Base-by-base conservation (phyloP, 164 flowering plant genomes). In the Umbellularia californica region DNA sequence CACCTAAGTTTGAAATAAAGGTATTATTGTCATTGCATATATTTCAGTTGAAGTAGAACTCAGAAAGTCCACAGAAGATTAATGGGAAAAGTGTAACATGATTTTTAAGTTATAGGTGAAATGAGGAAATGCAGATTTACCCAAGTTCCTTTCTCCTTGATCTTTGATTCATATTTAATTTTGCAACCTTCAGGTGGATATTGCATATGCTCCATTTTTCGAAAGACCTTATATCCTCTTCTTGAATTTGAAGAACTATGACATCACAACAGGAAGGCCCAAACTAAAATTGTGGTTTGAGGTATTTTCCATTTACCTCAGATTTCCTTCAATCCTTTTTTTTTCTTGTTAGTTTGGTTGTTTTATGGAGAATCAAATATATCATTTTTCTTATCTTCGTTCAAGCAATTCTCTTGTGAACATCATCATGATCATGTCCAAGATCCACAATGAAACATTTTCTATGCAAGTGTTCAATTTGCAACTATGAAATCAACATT, bases 171-270 rank as follows among this genome's bases (percentile, higher is more conserved):
- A 52, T 52, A 30, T 5, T 41, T 52, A 22, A 23, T 19, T 70
- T 13, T 50, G 30, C 22, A 23, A 70, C 17, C 24, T 55, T 71
- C 86, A 93, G 98, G 98, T 88, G 77, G 97, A 93, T 72, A 90
- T 93, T 71, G 92, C 94, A 58, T 92, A 90, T 84, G 90, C 85
- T 78, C 98, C 98, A 64, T 91, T 89, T 72, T 75, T 88, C 47
- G 95, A 90, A 82, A 93, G 97, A 84, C 88, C 50, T 74, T 84
- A 82, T 41, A 82, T 87, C 17, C 81, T 83, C 70, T 75, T 89
- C 63, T 75, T 82, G 72, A 92, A 91, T 11, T 83, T 88, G 22
- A 89, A 81, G 82, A 84, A 88, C 14, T 86, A 84, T 75, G 91
- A 93, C 73, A 79, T 89, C 65, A 86, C 85, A 9, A 77, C 60